Base-by-base conservation (phyloP, 1,284 basidiomycete genomes). In the Cutaneotrichosporon spelunceum region DNA sequence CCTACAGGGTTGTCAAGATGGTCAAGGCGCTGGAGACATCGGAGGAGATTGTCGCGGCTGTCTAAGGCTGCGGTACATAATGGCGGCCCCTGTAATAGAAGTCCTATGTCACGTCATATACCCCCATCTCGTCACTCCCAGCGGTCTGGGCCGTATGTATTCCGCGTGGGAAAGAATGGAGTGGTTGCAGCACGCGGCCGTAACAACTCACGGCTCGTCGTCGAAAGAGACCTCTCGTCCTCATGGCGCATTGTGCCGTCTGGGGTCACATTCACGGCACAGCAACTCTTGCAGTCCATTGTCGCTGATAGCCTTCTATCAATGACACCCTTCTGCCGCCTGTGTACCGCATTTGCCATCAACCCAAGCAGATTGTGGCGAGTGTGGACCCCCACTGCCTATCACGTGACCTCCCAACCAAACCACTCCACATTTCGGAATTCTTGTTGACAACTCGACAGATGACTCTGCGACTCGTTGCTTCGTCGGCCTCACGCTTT, bases 21-120 rank as follows among this genome's bases (percentile, higher is more conserved):
- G 52, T 57, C 50, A 50, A 57, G 42, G 60, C 60, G 21, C 56
- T 61, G n/a, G 30, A 44, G 39, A 36, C 36, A 50, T 52, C 55
- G 23, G 60, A 61, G 49, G 42, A 53, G 50, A 61, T 61, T 48
- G 60, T 61, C 26, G 49, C 60, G 16, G 56, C 60, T 21, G 60
- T 61, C 19, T 61, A 50, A 50, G 48, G 24, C 26, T 26, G 48
- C 27, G 8, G 14, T 26, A 16, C 24, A 13, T 50, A 50, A 27
- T 50, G 27, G 26, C 45, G 45, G 26, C 26, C 27, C 7, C 48
- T 50, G 48, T 50, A 50, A 50, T 50, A 50, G 48, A 50, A 30
- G 48, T 29, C 19, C 30, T 27, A 29, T 50, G 48, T 29, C 26
- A 50, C 48, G 48, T 30, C 39, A 50, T 13, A 50, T 50, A 50